Evolutionary conservation across 345 rosid species (phyloP).

Genomic region (Psidium guajava): DNA sequence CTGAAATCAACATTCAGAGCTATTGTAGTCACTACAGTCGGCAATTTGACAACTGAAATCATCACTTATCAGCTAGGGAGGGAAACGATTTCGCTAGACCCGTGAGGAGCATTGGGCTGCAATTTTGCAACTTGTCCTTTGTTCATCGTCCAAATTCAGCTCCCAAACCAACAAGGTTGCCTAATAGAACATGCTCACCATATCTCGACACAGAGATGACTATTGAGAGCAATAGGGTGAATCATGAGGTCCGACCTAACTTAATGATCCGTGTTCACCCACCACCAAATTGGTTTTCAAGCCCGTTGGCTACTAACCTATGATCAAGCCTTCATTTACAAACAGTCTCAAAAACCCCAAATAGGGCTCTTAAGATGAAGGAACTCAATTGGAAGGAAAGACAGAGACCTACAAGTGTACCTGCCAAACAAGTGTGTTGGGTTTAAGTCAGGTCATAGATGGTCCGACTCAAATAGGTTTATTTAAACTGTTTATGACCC

Average conservation of each 20-base stretch:
- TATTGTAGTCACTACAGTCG: neutral
- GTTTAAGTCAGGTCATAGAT: neutral
- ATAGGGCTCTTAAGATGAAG: neutral
- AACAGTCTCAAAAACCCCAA: neutral
- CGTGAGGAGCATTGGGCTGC: neutral
- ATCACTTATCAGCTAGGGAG: neutral
- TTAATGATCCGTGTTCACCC: neutral
- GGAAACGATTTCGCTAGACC: neutral
- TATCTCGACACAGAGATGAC: neutral
- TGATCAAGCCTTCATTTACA: neutral
- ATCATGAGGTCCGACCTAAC: neutral
- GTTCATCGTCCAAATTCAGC: neutral
- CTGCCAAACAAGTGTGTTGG: accelerated
- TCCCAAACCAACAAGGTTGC: neutral
- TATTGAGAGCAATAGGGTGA: neutral
- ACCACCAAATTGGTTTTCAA: neutral
- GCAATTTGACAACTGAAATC: neutral
- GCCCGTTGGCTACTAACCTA: neutral
- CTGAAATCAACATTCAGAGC: neutral
- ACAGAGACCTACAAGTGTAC: neutral
- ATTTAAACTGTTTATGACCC: neutral
- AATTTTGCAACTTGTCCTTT: neutral
- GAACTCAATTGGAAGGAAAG: neutral
- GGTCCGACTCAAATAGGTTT: accelerated
- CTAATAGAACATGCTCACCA: neutral